Conservation (phyloP, 345 rosid genomes). For the Durio zibethinus region DNA sequence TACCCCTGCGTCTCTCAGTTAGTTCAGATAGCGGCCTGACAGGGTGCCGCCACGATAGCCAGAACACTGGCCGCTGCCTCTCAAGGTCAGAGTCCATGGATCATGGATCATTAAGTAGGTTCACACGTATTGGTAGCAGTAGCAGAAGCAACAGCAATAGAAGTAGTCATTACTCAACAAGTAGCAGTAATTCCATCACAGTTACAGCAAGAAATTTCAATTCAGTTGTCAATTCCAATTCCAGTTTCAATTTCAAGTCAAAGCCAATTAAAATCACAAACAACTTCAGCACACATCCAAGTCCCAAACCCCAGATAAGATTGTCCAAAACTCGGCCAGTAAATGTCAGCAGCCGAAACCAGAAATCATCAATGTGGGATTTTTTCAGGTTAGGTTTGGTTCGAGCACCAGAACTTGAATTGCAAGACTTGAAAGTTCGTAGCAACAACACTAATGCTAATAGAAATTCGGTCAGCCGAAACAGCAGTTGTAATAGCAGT, state of each 20-base stretch:
- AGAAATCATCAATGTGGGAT: constrained; percentile 66
- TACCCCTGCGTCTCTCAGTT: constrained; percentile 63
- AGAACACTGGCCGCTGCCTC: constrained; percentile 21
- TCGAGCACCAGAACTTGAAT: constrained; percentile 74
- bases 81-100: constrained; percentile 62
- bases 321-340: constrained; percentile 30
- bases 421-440: constrained; percentile 45
- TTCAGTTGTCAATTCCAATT: background rate
- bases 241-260: constrained; percentile 5
- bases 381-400: constrained; percentile 62
- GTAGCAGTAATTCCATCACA: background rate
- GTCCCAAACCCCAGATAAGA: constrained; percentile 76
- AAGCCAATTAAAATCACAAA: constrained; percentile 37
- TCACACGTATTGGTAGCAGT: constrained; percentile 30
- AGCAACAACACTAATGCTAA: constrained; percentile 23
- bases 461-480: constrained; percentile 47
- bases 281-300: constrained; percentile 54
- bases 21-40: constrained; percentile 39
- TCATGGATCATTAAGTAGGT: constrained; percentile 23
- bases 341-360: constrained; percentile 29
- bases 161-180: constrained; percentile 16
- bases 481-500: constrained; percentile 51
- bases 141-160: constrained; percentile 48
- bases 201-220: background rate
- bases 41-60: constrained; percentile 17